Base-by-base conservation (phyloP, 164 flowering plant genomes). In the Paratinospora sagittata region DNA sequence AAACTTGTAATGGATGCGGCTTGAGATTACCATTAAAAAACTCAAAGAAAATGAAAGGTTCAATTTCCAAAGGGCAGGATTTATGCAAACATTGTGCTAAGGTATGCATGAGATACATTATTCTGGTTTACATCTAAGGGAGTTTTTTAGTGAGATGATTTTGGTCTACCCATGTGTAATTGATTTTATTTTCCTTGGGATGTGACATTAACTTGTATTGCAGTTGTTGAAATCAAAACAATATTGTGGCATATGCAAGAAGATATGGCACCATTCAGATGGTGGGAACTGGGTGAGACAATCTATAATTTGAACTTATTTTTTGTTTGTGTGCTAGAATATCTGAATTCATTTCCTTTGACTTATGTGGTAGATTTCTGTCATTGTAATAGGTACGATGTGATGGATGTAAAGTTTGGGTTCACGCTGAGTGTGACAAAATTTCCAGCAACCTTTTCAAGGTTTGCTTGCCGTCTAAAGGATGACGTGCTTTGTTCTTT, bases 361-460 rank as follows among this genome's bases (percentile, higher is more conserved):
- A 30, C 34, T 30, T 30, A 30, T 30, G 3, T 27, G 65, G 47
- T 23, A 2, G 3, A 63, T 10, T 9, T 71, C 45, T 57, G 43
- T 65, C 2, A n/a, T 55, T 34, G 21, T 27, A 13, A 69, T 64
- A 92, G 97, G 92, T 95, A 27, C 86, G 90, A 3, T 95, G 99
- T 76, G 89, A 88, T 87, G 94, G 97, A 66, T 95, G 99, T 81
- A 88, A 92, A 82, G 94, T 90, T 68, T 95, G 97, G 99, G 88
- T 95, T 63, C 97, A 95, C 75, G 94, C 97, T 9, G 96, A 88
- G 75, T 92, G 97, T 81, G 97, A 84, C 81, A 86, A 87, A 73
- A 84, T 89, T 73, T 85, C 90, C 13, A 79, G 80, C 72, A 81
- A 77, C 66, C 82, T 58, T 78, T 85, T 90, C 69, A 87, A 92